Conservation (phyloP, 2,329 filamentous ascomycete genomes). For the Colletotrichum agaves region DNA sequence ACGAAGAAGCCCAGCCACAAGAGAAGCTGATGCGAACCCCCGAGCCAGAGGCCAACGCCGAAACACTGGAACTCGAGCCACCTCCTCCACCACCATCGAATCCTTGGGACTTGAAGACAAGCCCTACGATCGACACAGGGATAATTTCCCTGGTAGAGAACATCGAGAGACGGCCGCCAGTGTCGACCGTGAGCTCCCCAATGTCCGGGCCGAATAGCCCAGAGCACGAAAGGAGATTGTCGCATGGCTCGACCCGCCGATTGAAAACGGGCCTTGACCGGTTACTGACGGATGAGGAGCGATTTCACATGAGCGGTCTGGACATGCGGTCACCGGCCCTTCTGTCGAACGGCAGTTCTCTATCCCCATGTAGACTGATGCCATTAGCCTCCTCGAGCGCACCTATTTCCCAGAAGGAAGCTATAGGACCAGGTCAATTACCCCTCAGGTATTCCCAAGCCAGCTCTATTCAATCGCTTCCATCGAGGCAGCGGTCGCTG, state of each 20-base stretch:
- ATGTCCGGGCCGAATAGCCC: constrained; percentile 22
- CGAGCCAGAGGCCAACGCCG: constrained; percentile 30
- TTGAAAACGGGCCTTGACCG: constrained; percentile 18
- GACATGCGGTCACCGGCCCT: neutral
- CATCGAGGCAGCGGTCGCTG: constrained; percentile 45
- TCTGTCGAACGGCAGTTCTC: neutral
- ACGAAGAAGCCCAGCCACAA: neutral
- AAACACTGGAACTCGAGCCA: constrained; percentile 39
- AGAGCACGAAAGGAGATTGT: constrained; percentile 5
- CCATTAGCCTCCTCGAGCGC: constrained; percentile 6
- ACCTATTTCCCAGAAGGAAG: constrained; percentile 23
- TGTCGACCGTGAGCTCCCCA: constrained; percentile 32
- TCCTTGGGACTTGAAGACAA: constrained; percentile 33
- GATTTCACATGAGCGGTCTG: constrained; percentile 30
- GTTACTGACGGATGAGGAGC: constrained; percentile 26
- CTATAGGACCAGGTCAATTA: neutral
- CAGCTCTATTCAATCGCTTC: constrained; percentile 39
- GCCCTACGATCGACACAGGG: constrained; percentile 8
- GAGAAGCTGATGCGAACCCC: neutral
- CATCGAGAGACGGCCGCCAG: constrained; percentile 26
- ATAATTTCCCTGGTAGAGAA: neutral
- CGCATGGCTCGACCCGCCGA: constrained; percentile 7
- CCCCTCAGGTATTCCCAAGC: constrained; percentile 29
- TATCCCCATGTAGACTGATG: constrained; percentile 1
- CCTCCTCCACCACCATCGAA: constrained; percentile 28